Conservation (phyloP, 345 rosid species). For the Eucalyptus pumila region DNA sequence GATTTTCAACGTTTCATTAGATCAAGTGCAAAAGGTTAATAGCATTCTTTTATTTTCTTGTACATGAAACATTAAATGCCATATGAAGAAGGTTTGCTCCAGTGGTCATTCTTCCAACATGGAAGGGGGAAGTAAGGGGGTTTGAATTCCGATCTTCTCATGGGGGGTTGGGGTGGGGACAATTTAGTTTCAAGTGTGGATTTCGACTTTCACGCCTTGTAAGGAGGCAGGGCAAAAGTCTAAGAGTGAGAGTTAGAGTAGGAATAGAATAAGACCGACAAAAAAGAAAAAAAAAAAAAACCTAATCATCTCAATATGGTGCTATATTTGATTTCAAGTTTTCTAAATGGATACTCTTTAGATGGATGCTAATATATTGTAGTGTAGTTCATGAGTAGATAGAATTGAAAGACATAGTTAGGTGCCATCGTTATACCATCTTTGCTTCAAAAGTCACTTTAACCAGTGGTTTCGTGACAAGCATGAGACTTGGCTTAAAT, state of each 20-base stretch:
- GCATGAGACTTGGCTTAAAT: not conserved
- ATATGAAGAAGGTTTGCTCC: no score
- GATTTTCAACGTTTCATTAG: slow-evolving; percentile 38
- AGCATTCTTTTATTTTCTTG: not conserved
- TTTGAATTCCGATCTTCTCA: no score
- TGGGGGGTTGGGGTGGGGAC: no score
- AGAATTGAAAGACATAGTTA: not conserved
- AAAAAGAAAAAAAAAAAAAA: not conserved
- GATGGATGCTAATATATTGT: not conserved
- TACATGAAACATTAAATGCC: not conserved
- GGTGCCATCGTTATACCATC: not conserved
- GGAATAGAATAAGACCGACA: no score
- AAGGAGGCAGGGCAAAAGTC: accelerated
- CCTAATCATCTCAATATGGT: not conserved
- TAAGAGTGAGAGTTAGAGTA: no score
- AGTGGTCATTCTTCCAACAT: no score
- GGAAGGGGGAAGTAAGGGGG: no score
- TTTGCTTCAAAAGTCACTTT: not conserved
- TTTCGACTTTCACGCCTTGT: accelerated
- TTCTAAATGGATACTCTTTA: not conserved
- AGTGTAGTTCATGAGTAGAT: not conserved
- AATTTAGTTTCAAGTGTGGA: no score
- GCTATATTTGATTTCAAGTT: not conserved
- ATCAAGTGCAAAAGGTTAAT: slow-evolving; percentile 19
- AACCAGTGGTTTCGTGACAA: not conserved